Conservation (phyloP, 75 land plant species). For the Azolla pinnata region DNA sequence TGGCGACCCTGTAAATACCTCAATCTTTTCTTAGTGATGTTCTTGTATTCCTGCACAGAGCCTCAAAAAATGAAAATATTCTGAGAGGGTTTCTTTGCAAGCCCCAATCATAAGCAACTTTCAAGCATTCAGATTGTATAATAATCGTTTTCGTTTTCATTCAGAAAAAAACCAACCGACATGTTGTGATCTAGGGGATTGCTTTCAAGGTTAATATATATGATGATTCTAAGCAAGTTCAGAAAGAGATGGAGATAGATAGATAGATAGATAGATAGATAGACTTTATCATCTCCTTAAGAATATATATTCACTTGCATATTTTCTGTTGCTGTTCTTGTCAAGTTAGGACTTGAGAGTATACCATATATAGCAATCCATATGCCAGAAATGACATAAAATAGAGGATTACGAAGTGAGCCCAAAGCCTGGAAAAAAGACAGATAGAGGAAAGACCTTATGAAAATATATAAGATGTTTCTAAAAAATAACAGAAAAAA, state of each 20-base stretch:
- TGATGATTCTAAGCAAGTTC: too few relatives aligned
- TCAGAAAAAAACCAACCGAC: too few relatives aligned
- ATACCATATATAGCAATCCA: conserved; percentile 25
- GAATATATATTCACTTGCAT: background rate
- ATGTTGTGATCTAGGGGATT: too few relatives aligned
- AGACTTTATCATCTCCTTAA: background rate
- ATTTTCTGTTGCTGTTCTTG: background rate
- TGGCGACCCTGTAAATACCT: conserved; percentile 32
- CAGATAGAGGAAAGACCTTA: too few relatives aligned
- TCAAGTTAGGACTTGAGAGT: background rate
- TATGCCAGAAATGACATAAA: conserved; percentile 32
- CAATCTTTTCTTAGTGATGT: conserved; percentile 51
- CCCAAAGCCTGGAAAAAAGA: conserved; percentile 25
- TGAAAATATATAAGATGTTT: background rate
- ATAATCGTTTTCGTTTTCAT: too few relatives aligned
- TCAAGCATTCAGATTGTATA: too few relatives aligned
- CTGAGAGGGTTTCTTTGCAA: background rate
- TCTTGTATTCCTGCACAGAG: conserved; percentile 60
- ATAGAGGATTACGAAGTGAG: conserved; percentile 27
- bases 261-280: background rate
- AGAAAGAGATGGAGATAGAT: too few relatives aligned
- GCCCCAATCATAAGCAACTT: too few relatives aligned
- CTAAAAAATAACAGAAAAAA: too few relatives aligned
- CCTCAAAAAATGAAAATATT: background rate
- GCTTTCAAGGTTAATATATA: too few relatives aligned